Evolutionary conservation across 208 protist genomes (phyloP).

Genomic region (Leishmania martiniquensis): DNA sequence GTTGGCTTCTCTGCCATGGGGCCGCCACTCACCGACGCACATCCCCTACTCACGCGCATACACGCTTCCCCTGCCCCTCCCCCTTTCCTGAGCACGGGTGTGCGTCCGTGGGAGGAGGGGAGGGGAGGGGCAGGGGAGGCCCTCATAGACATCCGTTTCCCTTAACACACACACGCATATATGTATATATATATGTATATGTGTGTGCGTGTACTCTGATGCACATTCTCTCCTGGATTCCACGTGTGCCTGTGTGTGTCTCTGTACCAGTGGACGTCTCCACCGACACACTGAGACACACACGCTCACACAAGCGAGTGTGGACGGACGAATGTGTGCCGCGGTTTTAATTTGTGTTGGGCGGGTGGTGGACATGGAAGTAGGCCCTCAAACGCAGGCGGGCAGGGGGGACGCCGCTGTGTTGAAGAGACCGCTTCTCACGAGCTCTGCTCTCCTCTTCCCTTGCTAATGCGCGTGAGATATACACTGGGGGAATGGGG

Average conservation of each 20-base stretch:
- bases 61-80: too few species aligned
- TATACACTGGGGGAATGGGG: not conserved
- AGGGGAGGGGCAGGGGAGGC: too few species aligned
- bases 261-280: not conserved
- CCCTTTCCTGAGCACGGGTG: not conserved
- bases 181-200: too few species aligned
- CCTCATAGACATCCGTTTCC: not conserved
- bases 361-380: not conserved
- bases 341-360: too few species aligned
- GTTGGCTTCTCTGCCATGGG: not conserved
- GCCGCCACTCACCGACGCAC: not conserved
- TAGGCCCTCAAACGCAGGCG: not conserved
- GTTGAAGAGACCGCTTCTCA: not conserved
- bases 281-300: not conserved
- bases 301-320: not conserved
- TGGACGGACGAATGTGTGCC: too few species aligned
- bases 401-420: not conserved
- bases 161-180: too few species aligned
- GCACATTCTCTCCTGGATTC: too few species aligned
- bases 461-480: not conserved
- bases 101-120: too few species aligned
- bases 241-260: not conserved
- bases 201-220: too few species aligned
- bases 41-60: not conserved
- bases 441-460: not conserved